Evolutionary conservation across 2,329 filamentous ascomycete species (phyloP).

Genomic region (Scytalidium sp.): DNA sequence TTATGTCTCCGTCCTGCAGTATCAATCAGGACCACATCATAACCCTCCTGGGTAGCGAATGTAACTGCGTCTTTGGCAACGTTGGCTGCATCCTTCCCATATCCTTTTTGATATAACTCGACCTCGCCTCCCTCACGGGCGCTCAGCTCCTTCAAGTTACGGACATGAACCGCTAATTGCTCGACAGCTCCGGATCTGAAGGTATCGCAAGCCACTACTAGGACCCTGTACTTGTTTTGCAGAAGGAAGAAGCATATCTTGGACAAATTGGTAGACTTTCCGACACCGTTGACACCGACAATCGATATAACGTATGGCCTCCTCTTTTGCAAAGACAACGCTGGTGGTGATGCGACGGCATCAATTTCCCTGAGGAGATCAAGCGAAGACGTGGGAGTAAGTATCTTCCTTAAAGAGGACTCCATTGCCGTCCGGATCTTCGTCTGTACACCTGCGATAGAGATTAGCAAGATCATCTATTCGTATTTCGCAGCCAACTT

Average conservation of each 20-base stretch:
- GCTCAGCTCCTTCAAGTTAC: conserved; percentile 86
- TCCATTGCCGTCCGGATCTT: conserved; percentile 87
- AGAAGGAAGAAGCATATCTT: conserved; percentile 98
- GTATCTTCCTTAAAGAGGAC: conserved; percentile 87
- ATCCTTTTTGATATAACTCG: conserved; percentile 94
- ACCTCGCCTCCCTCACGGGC: conserved; percentile 80
- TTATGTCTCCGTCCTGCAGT: conserved; percentile 95
- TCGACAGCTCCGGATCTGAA: conserved; percentile 97
- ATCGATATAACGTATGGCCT: conserved; percentile 97
- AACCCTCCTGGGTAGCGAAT: conserved; percentile 70
- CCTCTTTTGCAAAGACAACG: conserved; percentile 57
- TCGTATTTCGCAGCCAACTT: conserved; percentile 15
- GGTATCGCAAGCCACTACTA: conserved; percentile 93
- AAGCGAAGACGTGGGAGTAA: conserved; percentile 91
- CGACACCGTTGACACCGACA: conserved; percentile 96
- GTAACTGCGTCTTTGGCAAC: conserved; percentile 93
- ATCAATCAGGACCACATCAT: conserved; percentile 94
- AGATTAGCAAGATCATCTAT: conserved; percentile 14
- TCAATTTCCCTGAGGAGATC: conserved; percentile 94
- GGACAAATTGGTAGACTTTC: conserved; percentile 95
- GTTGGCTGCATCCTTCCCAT: conserved; percentile 94
- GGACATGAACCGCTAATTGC: conserved; percentile 91
- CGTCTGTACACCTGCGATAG: conserved; percentile 62
- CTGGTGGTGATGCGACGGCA: conserved; percentile 65
- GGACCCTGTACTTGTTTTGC: conserved; percentile 93